These are phyloP conservation scores for Verticillium alfalfae DNA, from an alignment of 2,329 filamentous ascomycete genomes.

Conservation along the genomic window DNA sequence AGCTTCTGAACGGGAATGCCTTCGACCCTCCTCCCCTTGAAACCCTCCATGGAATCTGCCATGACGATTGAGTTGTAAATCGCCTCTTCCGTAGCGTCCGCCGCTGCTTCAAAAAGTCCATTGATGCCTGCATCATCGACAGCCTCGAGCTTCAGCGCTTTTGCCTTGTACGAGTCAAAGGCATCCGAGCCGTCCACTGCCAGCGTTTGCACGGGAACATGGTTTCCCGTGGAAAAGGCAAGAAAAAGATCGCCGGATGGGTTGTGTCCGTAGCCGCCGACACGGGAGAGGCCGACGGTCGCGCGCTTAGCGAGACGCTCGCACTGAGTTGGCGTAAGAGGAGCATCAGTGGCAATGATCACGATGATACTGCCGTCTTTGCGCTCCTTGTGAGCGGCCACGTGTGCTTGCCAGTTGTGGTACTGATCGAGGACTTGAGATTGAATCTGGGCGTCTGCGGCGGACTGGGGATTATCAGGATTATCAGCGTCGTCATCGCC, in stretches of 20 bases:
- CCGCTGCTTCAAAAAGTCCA: slow-evolving; percentile 54
- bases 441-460: neutral
- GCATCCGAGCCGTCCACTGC: slow-evolving; percentile 18
- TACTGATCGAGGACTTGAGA: neutral
- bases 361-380: slow-evolving; percentile 59
- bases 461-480: slow-evolving; percentile 12
- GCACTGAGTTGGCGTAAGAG: slow-evolving; percentile 51
- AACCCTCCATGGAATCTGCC: slow-evolving; percentile 53
- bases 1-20: slow-evolving; percentile 41
- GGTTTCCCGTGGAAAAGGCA: slow-evolving; percentile 58
- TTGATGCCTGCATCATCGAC: slow-evolving; percentile 57
- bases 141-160: slow-evolving; percentile 31
- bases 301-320: slow-evolving; percentile 54
- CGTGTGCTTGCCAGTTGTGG: slow-evolving; percentile 11
- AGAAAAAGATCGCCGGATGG: slow-evolving; percentile 63
- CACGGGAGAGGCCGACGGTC: slow-evolving; percentile 53
- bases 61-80: slow-evolving; percentile 61
- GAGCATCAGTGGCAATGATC: slow-evolving; percentile 55
- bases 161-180: slow-evolving; percentile 34
- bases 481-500: slow-evolving; percentile 11
- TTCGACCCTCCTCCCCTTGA: slow-evolving; percentile 41
- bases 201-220: slow-evolving; percentile 35
- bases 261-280: slow-evolving; percentile 57
- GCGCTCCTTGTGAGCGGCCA: slow-evolving; percentile 31
- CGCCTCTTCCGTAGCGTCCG: slow-evolving; percentile 59